Percentiles rank a stretch among this genome's conserved stretches.
Conservation (phyloP, 176 grass and related monocot species). For the Juncus effusus region DNA sequence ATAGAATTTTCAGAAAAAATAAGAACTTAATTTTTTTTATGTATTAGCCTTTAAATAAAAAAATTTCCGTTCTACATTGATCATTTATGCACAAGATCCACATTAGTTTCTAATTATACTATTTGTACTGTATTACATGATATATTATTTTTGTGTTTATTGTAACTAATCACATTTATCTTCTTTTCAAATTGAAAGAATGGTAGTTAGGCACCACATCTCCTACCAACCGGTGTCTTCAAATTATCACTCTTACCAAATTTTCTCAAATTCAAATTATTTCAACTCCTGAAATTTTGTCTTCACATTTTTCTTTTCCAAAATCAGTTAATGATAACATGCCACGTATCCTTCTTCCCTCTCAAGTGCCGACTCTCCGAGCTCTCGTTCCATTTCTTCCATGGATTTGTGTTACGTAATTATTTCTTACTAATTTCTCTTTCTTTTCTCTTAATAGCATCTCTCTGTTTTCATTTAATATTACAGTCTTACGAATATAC, state of each 20-base stretch:
- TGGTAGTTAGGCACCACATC: conserved; percentile 21
- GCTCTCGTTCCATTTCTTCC: conserved; percentile 30
- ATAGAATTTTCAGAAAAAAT: too few relatives aligned
- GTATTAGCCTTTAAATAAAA: too few relatives aligned
- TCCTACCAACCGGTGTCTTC: conserved; percentile 27
- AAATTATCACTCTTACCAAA: conserved; percentile 12
- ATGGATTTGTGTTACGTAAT: conserved; percentile 33
- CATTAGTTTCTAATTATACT: too few relatives aligned
- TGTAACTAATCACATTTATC: background rate
- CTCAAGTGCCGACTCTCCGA: background rate
- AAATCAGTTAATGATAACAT: background rate
- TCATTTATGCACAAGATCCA: too few relatives aligned
- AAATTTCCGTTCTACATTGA: too few relatives aligned
- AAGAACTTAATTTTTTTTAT: too few relatives aligned
- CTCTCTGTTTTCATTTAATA: background rate
- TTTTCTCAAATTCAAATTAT: background rate
- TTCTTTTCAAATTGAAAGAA: conserved; percentile 16
- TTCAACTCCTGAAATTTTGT: background rate
- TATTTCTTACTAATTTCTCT: background rate
- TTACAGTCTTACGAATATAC: too few relatives aligned
- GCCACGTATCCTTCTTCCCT: background rate
- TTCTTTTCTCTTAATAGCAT: background rate
- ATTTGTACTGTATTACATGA: too few relatives aligned
- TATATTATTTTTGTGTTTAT: background rate
- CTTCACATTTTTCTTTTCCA: background rate